phyloP scores from a whole-genome alignment of 306 rosid genomes.

The Abrus precatorius region DNA sequence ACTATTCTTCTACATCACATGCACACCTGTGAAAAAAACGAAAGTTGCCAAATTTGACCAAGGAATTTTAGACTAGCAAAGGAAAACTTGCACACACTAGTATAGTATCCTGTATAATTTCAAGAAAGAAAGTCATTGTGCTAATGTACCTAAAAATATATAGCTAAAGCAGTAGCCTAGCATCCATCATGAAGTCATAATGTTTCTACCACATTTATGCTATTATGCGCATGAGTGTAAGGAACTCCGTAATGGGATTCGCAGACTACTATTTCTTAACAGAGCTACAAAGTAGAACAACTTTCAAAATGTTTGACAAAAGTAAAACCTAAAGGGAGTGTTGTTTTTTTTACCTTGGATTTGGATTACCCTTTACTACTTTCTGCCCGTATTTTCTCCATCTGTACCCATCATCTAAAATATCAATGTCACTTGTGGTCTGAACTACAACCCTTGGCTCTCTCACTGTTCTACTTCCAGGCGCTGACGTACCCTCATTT shows the following conservation, averaged over 20 bases:
- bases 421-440: slow-evolving; percentile 95
- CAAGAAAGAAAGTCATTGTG: background rate
- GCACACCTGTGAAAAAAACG: background rate
- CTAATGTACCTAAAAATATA: slow-evolving; percentile 11
- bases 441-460: slow-evolving; percentile 97
- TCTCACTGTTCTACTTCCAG: slow-evolving; percentile 90
- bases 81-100: slow-evolving; percentile 8
- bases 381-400: slow-evolving; percentile 99
- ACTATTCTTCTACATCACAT: slow-evolving; percentile 26
- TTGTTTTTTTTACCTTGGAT: slow-evolving; percentile 74
- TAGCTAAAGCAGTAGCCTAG: slow-evolving; percentile 6
- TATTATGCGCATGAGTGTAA: slow-evolving; percentile 28
- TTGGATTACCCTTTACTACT: slow-evolving; percentile 97
- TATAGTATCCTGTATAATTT: background rate
- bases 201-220: slow-evolving; percentile 22
- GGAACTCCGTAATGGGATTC: slow-evolving; percentile 33
- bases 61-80: slow-evolving; percentile 30
- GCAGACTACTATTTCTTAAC: slow-evolving; percentile 5
- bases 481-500: slow-evolving; percentile 74
- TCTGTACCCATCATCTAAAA: slow-evolving; percentile 86
- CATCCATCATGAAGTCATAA: slow-evolving; percentile 14
- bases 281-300: slow-evolving; percentile 38
- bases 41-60: slow-evolving; percentile 47
- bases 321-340: slow-evolving; percentile 4
- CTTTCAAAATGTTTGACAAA: slow-evolving; percentile 39